Evolutionary conservation across 257 asterid species (phyloP), one percentile per base, ranked within the genome.

Genomic region (Knoxia roxburghii): DNA sequence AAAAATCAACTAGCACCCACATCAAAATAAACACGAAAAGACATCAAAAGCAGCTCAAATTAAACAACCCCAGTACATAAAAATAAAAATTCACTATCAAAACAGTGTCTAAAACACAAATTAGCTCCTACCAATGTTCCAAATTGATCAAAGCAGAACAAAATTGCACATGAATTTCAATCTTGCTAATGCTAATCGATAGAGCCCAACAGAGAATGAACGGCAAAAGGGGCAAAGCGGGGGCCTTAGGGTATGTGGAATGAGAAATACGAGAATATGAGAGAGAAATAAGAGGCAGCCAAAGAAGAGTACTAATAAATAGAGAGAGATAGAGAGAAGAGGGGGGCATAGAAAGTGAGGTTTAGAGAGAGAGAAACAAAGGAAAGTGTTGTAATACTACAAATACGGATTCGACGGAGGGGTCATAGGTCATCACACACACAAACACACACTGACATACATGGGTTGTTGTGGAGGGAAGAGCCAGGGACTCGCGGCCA

Each of bases 351-450:
- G 70, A 67, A 70, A 69, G 73, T 55, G 70, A 50, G 54, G 69
- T 51, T 63, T 78, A 75, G 72, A 80, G 78, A 73, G 80, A 72
- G 76, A 78, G 75, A 79, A 23, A 64, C 70, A 58, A 61, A 55
- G 80, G 65, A 56, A 75, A 73, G 78, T 63, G 74, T 29, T 64
- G 61, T 55, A 54, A 64, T 46, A 50, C 68, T 66, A 74, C 82
- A 75, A 75, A 82, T 86, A 80, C 80, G 96, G 85, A 79, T 76
- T 83, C 84, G 75, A 78, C 84, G 88, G 86, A 85, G 81, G 78
- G 79, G 69, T 55, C 82, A 67, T 70, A 71, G 68, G 54, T 39
- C 62, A 55, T 55, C 68, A 37, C 75, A 54, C 76, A 30, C 72
- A 75, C 72, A 68, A 57, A 70, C 83, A 71, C 82, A 79, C 89